Percentiles rank a stretch among this genome's conserved stretches.
Evolutionary conservation across 2,329 filamentous ascomycete genomes (phyloP).

Genomic region (Cladophialophora chaetospira): DNA sequence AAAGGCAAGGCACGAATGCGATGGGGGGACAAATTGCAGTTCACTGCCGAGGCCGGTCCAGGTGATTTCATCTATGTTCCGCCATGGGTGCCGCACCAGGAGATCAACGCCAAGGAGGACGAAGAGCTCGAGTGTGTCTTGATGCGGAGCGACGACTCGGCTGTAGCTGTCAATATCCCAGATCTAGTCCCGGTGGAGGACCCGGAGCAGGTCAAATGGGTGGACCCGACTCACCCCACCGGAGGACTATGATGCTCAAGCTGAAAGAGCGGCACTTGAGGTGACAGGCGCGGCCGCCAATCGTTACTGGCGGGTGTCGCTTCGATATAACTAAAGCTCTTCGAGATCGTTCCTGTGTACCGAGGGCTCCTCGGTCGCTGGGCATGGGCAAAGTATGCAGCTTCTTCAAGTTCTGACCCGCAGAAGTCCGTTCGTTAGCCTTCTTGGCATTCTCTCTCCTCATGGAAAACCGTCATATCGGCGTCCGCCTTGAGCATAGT

Average conservation of each 20-base stretch:
- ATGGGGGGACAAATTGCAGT: slow-evolving; percentile 50
- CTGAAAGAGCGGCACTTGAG: not conserved
- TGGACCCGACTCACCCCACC: slow-evolving; percentile 49
- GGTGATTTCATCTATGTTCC: slow-evolving; percentile 53
- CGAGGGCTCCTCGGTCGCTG: not conserved
- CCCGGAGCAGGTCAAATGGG: slow-evolving; percentile 48
- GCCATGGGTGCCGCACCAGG: slow-evolving; percentile 50
- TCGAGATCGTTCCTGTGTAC: not conserved
- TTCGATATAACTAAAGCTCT: not conserved
- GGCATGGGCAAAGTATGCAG: too few relatives aligned
- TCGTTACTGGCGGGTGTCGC: too few relatives aligned
- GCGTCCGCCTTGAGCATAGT: too few relatives aligned
- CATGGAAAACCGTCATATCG: too few relatives aligned
- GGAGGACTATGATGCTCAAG: slow-evolving; percentile 21
- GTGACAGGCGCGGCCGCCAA: not conserved
- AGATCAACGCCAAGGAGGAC: slow-evolving; percentile 48
- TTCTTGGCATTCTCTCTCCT: too few relatives aligned
- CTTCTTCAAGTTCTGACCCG: too few relatives aligned
- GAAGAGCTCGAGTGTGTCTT: slow-evolving; percentile 49
- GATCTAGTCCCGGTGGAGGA: slow-evolving; percentile 48
- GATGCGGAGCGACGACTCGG: slow-evolving; percentile 47
- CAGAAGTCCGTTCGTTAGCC: too few relatives aligned
- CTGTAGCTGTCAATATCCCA: slow-evolving; percentile 48
- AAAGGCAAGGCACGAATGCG: slow-evolving; percentile 50
- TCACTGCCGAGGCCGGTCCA: slow-evolving; percentile 49